phyloP scores from a whole-genome alignment of 768 basidiomycete genomes.

The Lyophyllum decastes region DNA sequence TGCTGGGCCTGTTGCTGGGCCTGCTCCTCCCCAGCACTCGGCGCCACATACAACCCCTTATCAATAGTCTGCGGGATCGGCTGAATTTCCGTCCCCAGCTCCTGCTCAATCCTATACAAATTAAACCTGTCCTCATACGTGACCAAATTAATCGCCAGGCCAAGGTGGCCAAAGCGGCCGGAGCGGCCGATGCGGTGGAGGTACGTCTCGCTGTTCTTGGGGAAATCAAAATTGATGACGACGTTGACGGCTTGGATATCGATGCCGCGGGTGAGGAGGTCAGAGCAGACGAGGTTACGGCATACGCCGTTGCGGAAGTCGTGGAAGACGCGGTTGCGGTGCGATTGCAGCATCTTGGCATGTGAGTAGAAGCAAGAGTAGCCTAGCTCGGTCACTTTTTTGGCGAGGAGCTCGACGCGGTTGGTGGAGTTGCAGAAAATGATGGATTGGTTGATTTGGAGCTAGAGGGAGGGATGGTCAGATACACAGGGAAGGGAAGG shows the following conservation, averaged over 20 bases:
- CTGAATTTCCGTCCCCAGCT: constrained; percentile 96
- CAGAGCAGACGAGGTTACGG: constrained; percentile 97
- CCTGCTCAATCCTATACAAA: constrained; percentile 96
- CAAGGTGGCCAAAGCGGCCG: constrained; percentile 95
- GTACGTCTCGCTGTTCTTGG: constrained; percentile 98
- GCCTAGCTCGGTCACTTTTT: constrained; percentile 98
- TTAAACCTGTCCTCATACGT: constrained; percentile 99
- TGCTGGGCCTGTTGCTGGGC: constrained; percentile 20
- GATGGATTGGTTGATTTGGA: constrained; percentile 99
- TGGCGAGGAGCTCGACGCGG: constrained; percentile 97
- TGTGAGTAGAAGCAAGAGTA: constrained; percentile 99
- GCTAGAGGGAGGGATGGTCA: constrained; percentile 42
- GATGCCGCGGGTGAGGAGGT: constrained; percentile 97
- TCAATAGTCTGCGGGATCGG: constrained; percentile 93
- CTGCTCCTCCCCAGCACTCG: constrained; percentile 48
- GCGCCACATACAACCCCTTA: constrained; percentile 90
- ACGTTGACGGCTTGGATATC: constrained; percentile 99
- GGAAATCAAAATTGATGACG: constrained; percentile 99
- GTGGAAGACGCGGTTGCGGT: constrained; percentile 99
- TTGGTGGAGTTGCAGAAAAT: constrained; percentile 99
- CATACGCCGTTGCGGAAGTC: constrained; percentile 99
- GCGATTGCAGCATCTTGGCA: constrained; percentile 98
- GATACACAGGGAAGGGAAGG: neutral
- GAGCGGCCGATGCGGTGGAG: constrained; percentile 98
- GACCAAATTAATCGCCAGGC: constrained; percentile 95